Evolutionary conservation across 2,329 filamentous ascomycete genomes (phyloP).

Genomic region (Fusarium lyarnte): DNA sequence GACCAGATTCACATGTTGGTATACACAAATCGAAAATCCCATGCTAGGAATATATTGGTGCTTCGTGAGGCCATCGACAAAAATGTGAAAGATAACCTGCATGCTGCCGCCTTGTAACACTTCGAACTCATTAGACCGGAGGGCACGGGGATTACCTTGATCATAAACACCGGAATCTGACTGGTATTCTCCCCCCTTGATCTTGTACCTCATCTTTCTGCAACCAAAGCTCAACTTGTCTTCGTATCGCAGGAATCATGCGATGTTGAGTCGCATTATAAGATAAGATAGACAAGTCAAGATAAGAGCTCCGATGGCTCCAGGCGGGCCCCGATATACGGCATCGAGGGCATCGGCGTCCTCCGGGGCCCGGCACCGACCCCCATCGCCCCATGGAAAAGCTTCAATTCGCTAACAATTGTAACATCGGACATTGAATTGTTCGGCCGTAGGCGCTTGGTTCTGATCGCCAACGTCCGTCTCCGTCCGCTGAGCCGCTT

Average conservation of each 20-base stretch:
- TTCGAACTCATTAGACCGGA: neutral
- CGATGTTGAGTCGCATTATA: slow-evolving; percentile 24
- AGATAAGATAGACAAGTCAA: slow-evolving; percentile 24
- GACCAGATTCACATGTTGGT: neutral
- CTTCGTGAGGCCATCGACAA: neutral
- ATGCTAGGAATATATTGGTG: neutral
- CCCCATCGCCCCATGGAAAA: slow-evolving; percentile 36
- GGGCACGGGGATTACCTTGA: neutral
- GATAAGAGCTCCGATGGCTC: slow-evolving; percentile 25
- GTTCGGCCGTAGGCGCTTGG: slow-evolving; percentile 38
- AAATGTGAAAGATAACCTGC: neutral
- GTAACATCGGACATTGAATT: neutral
- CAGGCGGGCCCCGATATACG: slow-evolving; percentile 35
- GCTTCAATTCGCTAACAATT: slow-evolving; percentile 34
- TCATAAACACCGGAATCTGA: neutral
- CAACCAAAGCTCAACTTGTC: neutral
- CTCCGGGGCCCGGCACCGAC: slow-evolving; percentile 40
- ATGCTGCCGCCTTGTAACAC: neutral
- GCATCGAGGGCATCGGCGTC: slow-evolving; percentile 41
- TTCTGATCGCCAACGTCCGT: slow-evolving; percentile 40
- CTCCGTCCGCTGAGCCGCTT: slow-evolving; percentile 32
- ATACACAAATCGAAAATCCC: neutral
- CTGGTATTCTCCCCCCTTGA: neutral
- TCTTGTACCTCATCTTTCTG: neutral
- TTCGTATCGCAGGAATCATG: slow-evolving; percentile 22